A percentile compares a stretch with the other conserved stretches of the same genome.
These are phyloP conservation scores for Cladosporium halotolerans DNA, from an alignment of 2,329 filamentous ascomycete genomes.

Conservation along the genomic window DNA sequence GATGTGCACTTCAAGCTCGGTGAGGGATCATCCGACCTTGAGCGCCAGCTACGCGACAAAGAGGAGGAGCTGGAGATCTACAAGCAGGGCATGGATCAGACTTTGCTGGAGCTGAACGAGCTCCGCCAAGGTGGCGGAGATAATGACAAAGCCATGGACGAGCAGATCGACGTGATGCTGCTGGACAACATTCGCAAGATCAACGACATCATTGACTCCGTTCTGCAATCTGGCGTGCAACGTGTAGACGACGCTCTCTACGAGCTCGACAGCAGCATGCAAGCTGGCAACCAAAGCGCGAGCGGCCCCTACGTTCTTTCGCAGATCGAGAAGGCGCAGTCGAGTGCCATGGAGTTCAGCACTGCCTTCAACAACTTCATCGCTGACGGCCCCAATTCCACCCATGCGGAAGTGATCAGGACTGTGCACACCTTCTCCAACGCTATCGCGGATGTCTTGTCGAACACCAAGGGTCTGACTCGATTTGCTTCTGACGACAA, in stretches of 20 bases:
- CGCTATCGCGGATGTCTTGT: slow-evolving; percentile 86
- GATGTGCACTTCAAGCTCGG: slow-evolving; percentile 71
- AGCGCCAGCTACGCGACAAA: slow-evolving; percentile 81
- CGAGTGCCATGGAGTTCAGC: slow-evolving; percentile 92
- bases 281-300: slow-evolving; percentile 96
- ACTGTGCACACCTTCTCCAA: slow-evolving; percentile 86
- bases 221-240: slow-evolving; percentile 85
- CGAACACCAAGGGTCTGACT: slow-evolving; percentile 91
- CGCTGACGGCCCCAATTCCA: slow-evolving; percentile 86
- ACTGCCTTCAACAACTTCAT: slow-evolving; percentile 99
- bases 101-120: slow-evolving; percentile 85
- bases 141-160: slow-evolving; percentile 74
- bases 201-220: slow-evolving; percentile 95
- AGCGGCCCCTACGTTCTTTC: slow-evolving; percentile 91
- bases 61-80: slow-evolving; percentile 97
- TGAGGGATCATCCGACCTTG: slow-evolving; percentile 78
- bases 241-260: slow-evolving; percentile 95
- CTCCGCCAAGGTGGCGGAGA: slow-evolving; percentile 58
- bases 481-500: slow-evolving; percentile 93
- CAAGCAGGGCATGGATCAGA: slow-evolving; percentile 96
- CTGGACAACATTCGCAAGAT: slow-evolving; percentile 85
- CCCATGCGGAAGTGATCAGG: slow-evolving; percentile 85
- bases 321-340: slow-evolving; percentile 92
- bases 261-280: slow-evolving; percentile 95
- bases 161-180: slow-evolving; percentile 84